phyloP scores from a whole-genome alignment of 371 early-diverging fungal genomes.

The Rhizopus sp. region DNA sequence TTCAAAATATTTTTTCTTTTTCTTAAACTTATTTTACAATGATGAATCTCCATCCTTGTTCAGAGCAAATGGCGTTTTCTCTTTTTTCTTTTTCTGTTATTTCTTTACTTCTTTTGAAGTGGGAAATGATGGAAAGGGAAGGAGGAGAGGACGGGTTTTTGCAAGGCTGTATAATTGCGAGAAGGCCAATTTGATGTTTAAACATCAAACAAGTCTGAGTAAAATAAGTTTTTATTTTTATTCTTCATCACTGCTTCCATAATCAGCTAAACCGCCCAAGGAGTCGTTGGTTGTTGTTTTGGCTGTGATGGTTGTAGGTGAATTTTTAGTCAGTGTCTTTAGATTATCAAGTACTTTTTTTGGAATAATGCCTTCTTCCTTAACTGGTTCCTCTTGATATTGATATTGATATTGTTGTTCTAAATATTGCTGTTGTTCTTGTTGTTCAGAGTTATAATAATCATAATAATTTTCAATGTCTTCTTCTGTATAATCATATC shows the following conservation, averaged over 20 bases:
- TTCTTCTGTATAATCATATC: conserved; percentile 34
- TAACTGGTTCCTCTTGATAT: conserved; percentile 6
- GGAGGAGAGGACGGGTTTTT: conserved; percentile 13
- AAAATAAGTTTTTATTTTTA: conserved; percentile 21
- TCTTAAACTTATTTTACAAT: conserved; percentile 24
- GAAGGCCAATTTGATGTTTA: conserved; percentile 21
- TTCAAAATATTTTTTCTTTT: not conserved
- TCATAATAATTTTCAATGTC: conserved; percentile 23
- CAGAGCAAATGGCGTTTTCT: conserved; percentile 30
- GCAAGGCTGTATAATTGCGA: conserved; percentile 25
- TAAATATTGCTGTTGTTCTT: conserved; percentile 10
- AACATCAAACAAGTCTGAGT: conserved; percentile 23
- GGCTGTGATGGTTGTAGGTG: not conserved
- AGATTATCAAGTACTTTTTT: conserved; percentile 35
- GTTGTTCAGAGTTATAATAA: conserved; percentile 15
- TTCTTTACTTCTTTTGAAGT: no score
- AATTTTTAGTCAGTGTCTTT: conserved; percentile 27
- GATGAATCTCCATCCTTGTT: conserved; percentile 44
- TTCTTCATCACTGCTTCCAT: conserved; percentile 54
- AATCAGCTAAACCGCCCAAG: conserved; percentile 39
- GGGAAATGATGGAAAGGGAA: no score
- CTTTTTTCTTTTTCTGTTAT: not conserved
- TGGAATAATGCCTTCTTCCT: conserved; percentile 40
- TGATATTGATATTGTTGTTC: conserved; percentile 3
- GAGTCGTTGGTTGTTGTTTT: conserved; percentile 5